Evolutionary conservation across 805 yeast species (phyloP), one percentile per base, ranked within the genome.

Genomic region (Wickerhamiella azymoides): DNA sequence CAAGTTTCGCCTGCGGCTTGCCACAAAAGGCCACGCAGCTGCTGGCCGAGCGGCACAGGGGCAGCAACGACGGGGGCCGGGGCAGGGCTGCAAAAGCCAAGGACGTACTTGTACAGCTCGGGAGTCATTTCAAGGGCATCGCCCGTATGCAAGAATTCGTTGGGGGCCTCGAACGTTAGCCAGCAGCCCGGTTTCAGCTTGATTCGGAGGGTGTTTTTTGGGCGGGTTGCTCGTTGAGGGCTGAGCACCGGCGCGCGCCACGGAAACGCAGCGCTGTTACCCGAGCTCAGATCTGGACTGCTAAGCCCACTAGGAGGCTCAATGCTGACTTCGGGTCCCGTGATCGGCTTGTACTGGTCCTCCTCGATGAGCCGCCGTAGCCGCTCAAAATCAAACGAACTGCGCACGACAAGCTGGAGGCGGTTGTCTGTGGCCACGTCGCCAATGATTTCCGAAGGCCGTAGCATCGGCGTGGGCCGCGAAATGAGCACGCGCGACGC

Each of bases 371-470:
- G 45, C 40, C 33, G 40, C 26, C 45, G 40, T 25, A 42, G 40
- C 14, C 21, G 28, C 36, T 42, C 45, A 18, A 42, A 42, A 19
- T 42, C 45, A 18, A 42, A 42, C 18, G 45, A n/a, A 11, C 35
- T n/a, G 25, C 45, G 40, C 33, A 42, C 45, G 27, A 42, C 40
- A n/a, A 42, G 45, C 40, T 42, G 45, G 28, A 42, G 36, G 18
- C 25, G n/a, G 38, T 33, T 41, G 25, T 24, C 39, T 13, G 10
- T 19, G 5, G 40, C 45, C 13, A 37, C 45, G 2, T 26, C 28
- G 16, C 19, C n/a, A 14, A 42, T 39, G 1, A 16, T 17, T 2
- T 30, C 40, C 24, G 36, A 36, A 8, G 21, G 24, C 19, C 13
- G 36, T 13, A 42, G 40, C 28, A 32, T 28, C 13, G 45, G 39